Conservation (phyloP, 768 basidiomycete species). For the Phaeolepiota aurea region DNA sequence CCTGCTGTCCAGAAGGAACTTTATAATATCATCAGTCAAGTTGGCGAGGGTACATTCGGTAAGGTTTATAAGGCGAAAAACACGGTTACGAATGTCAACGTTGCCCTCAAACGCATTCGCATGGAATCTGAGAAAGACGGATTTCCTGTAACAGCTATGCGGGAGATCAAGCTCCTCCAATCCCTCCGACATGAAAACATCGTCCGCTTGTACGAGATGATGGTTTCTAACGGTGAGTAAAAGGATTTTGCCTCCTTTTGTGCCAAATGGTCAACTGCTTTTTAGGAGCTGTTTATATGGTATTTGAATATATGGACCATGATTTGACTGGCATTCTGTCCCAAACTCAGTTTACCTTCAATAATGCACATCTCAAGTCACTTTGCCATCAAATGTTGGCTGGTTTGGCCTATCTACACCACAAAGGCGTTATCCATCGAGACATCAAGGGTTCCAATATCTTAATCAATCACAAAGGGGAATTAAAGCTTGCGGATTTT, state of each 20-base stretch:
- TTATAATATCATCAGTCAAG: conserved; percentile 85
- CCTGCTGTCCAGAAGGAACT: conserved; percentile 36
- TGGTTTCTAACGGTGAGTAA: conserved; percentile 86
- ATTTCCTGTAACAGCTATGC: conserved; percentile 97
- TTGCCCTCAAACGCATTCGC: conserved; percentile 92
- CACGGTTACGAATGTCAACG: conserved; percentile 61
- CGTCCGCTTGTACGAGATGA: conserved; percentile 91
- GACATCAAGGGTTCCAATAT: conserved; percentile 99
- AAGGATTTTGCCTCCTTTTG: conserved; percentile 1
- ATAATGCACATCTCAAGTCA: conserved; percentile 87
- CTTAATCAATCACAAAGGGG: conserved; percentile 81
- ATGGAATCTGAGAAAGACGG: conserved; percentile 98
- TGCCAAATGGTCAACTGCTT: neutral
- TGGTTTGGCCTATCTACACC: conserved; percentile 91
- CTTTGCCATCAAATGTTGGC: conserved; percentile 93
- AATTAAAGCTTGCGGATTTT: conserved; percentile 95
- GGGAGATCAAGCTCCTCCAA: conserved; percentile 96
- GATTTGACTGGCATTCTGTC: conserved; percentile 93
- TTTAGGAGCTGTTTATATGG: conserved; percentile 94
- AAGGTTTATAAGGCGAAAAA: conserved; percentile 96
- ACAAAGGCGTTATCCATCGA: conserved; percentile 92
- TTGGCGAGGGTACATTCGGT: conserved; percentile 97
- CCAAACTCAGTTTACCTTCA: conserved; percentile 82
- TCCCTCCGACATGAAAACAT: conserved; percentile 86
- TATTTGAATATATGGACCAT: conserved; percentile 99